Conservation (phyloP, 352 stramenopile genomes). For the Globisporangium perplexum region DNA sequence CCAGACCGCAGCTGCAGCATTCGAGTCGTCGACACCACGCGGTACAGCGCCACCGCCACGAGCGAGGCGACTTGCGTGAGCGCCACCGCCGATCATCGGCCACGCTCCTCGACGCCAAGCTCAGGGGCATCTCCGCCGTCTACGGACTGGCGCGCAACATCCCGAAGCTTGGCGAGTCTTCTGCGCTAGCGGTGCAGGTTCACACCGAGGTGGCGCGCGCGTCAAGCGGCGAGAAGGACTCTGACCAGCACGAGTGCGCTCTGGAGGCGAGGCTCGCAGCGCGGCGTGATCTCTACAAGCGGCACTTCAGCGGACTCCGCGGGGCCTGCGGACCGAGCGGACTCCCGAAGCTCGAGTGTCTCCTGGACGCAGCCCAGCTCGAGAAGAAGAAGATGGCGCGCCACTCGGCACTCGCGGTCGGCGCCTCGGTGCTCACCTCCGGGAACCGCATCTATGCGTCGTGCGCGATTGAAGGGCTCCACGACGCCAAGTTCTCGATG, state of each 20-base stretch:
- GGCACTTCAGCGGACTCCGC: conserved; percentile 38
- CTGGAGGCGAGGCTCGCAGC: conserved; percentile 29
- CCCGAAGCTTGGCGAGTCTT: conserved; percentile 21
- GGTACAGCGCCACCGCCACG: conserved; percentile 28
- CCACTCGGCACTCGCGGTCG: conserved; percentile 31
- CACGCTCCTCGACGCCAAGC: conserved; percentile 25
- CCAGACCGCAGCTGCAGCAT: neutral
- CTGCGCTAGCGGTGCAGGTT: conserved; percentile 2
- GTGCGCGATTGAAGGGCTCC: conserved; percentile 30
- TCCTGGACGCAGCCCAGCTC: conserved; percentile 45
- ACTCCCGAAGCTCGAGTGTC: conserved; percentile 35
- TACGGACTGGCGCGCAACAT: conserved; percentile 25
- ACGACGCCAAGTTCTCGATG: conserved; percentile 28
- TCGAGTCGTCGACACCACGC: neutral
- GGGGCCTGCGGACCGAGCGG: conserved; percentile 20
- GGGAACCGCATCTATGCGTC: conserved; percentile 35
- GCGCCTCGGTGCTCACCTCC: conserved; percentile 46
- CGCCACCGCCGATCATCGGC: neutral
- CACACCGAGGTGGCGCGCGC: conserved; percentile 4
- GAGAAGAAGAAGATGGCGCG: conserved; percentile 19
- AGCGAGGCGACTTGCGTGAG: neutral
- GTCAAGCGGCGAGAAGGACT: neutral
- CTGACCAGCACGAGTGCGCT: conserved; percentile 3
- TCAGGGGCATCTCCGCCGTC: conserved; percentile 22
- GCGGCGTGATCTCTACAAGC: conserved; percentile 37